Percentiles rank a stretch among this genome's conserved stretches.
Conservation (phyloP, 1,284 basidiomycete species). For the Tilletia caries region DNA sequence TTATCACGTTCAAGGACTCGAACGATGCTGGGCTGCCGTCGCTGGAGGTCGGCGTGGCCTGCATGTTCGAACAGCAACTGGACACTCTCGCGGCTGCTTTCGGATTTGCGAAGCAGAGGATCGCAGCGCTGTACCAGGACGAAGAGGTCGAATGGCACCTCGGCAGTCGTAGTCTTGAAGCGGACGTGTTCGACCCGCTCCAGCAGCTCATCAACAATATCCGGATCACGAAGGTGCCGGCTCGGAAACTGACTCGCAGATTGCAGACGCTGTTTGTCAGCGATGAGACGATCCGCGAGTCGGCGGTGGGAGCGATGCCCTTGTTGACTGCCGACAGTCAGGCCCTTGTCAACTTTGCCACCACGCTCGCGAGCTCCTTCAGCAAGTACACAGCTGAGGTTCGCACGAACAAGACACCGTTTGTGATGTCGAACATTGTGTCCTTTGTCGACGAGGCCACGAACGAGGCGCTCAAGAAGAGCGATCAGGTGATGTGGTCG, state of each 20-base stretch:
- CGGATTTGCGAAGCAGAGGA: conserved; percentile 39
- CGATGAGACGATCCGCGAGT: conserved; percentile 43
- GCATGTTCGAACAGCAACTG: conserved; percentile 47
- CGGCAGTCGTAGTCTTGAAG: conserved; percentile 28
- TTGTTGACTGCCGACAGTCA: conserved; percentile 36
- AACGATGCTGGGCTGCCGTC: conserved; percentile 57
- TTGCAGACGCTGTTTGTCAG: conserved; percentile 40
- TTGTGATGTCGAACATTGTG: conserved; percentile 27
- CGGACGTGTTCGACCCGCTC: conserved; percentile 37
- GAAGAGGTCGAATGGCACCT: conserved; percentile 39
- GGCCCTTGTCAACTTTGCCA: conserved; percentile 41
- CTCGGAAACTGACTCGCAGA: conserved; percentile 44
- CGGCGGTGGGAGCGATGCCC: conserved; percentile 40
- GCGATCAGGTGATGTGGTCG: conserved; percentile 26
- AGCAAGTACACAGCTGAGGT: conserved; percentile 32
- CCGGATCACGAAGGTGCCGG: conserved; percentile 40
- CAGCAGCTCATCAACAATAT: conserved; percentile 40
- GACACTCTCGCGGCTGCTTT: conserved; percentile 48
- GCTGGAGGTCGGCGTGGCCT: conserved; percentile 46
- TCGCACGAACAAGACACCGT: conserved; percentile 27
- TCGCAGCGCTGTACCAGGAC: conserved; percentile 34
- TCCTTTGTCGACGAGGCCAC: conserved; percentile 32
- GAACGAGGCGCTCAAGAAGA: conserved; percentile 30
- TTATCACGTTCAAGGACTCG: conserved; percentile 61
- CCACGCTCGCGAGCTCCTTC: conserved; percentile 27